Conservation (phyloP, 768 basidiomycete genomes). For the Termitomyces eurrhizus region DNA sequence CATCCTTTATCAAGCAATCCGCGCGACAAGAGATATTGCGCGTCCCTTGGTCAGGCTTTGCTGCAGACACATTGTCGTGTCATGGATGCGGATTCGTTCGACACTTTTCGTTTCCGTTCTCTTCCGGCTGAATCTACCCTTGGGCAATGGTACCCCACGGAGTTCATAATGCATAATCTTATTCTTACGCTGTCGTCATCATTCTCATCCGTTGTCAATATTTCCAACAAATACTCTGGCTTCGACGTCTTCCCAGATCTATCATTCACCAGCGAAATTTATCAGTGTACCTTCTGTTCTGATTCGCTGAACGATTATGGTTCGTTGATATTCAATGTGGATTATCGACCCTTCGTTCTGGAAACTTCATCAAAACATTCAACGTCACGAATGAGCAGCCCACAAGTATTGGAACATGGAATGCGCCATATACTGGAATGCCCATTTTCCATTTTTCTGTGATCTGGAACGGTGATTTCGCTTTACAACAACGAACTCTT, state of each 20-base stretch:
- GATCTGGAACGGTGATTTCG: neutral
- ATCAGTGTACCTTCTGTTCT: neutral
- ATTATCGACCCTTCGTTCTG: neutral
- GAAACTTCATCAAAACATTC: neutral
- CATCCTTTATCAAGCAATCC: slow-evolving; percentile 12
- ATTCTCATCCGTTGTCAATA: neutral
- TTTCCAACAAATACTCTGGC: neutral
- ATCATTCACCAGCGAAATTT: neutral
- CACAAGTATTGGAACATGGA: neutral
- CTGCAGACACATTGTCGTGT: neutral
- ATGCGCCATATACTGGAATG: neutral
- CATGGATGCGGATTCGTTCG: neutral
- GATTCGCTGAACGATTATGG: neutral
- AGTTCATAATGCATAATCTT: neutral
- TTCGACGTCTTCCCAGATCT: neutral
- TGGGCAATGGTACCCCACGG: neutral
- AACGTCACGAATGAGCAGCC: neutral
- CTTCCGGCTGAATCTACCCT: neutral
- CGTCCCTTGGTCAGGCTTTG: neutral
- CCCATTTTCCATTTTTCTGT: neutral
- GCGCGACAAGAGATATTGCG: neutral
- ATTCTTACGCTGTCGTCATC: neutral
- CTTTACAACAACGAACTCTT: neutral
- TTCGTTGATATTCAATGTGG: neutral
- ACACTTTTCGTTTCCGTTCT: neutral